Evolutionary conservation across 1,284 basidiomycete species (phyloP), one percentile per base, ranked within the genome.

Genomic region (Leccinum subrobustum): DNA sequence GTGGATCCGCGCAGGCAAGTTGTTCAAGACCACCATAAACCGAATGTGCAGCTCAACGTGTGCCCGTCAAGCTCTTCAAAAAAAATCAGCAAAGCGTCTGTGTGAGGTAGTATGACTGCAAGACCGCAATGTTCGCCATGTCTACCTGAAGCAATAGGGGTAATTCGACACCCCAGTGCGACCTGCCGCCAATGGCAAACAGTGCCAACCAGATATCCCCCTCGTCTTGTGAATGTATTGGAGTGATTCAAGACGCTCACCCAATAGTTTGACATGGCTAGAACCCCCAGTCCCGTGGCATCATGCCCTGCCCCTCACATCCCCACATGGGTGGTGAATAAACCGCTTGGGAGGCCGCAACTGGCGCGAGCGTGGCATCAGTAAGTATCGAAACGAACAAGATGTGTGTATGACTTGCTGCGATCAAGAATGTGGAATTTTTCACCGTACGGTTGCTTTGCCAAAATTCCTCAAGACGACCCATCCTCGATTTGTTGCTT

Each of bases 171-270:
- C n/a, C 37, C 37, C n/a, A 55, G 65, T 18, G 58, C 54, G 61
- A 58, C 53, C 3, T 35, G 33, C 39, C 11, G 3, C 56, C 18
- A 27, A 52, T n/a, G 18, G 51, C 51, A 6, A 33, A 52, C 6
- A 29, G 29, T 18, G 29, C 51, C 7, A 42, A 42, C n/a, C 39
- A n/a, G 39, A 18, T 33, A 12, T 31, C 51, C 51, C 51, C 51
- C 29, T 50, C 29, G 29, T 52, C 51, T 11, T 29, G 65, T 70
- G 66, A 68, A 66, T 67, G 61, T 55, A 57, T 56, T 59, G 37
- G 68, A 73, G 66, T 70, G 69, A 71, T 63, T 54, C 68, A 71
- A 73, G 69, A 68, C 71, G 68, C 69, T 70, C 69, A 67, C 69
- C 18, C 59, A 25, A 58, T 53, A 54, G 66, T 68, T 14, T 70